A percentile compares a stretch with the other conserved stretches of the same genome.
Evolutionary conservation across 805 yeast species (phyloP).

Genomic region (Suhomyces tanzawaensis): DNA sequence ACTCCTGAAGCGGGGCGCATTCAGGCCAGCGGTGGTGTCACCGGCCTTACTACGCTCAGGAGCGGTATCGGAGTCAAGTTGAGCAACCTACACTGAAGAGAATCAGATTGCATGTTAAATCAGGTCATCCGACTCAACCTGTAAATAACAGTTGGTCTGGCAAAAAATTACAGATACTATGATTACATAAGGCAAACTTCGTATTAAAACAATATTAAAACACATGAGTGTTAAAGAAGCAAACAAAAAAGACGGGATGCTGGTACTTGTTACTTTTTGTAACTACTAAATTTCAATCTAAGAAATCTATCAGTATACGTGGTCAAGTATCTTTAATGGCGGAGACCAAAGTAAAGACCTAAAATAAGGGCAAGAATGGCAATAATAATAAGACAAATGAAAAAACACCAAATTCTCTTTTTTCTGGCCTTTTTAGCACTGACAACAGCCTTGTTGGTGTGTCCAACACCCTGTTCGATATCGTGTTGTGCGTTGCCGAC

Average conservation of each 20-base stretch:
- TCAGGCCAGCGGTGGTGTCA: no score
- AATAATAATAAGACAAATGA: slow-evolving; percentile 58
- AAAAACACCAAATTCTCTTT: slow-evolving; percentile 83
- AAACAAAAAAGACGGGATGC: slow-evolving; percentile 2
- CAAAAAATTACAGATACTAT: no score
- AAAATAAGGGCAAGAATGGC: slow-evolving; percentile 65
- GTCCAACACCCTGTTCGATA: slow-evolving; percentile 91
- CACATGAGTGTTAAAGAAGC: slow-evolving; percentile 5
- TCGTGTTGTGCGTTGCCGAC: slow-evolving; percentile 83
- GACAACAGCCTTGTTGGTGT: slow-evolving; percentile 84
- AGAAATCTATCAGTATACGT: slow-evolving; percentile 5
- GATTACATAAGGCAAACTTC: no score
- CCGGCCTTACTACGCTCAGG: no score
- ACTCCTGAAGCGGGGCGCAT: no score
- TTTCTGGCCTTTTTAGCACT: slow-evolving; percentile 87
- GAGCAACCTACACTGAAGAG: no score
- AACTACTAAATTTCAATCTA: slow-evolving; percentile 2
- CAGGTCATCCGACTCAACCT: no score
- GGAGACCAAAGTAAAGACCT: slow-evolving; percentile 53
- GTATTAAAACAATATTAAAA: slow-evolving; percentile 4
- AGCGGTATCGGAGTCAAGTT: no score
- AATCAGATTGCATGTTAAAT: no score
- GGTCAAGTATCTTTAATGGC: slow-evolving; percentile 12
- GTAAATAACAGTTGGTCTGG: no score
- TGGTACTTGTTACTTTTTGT: slow-evolving; percentile 5